A percentile compares a stretch with the other conserved stretches of the same genome.
These are phyloP conservation scores for Phyllosticta citribraziliensis DNA, from an alignment of 2,329 filamentous ascomycete species.

Conservation along the genomic window DNA sequence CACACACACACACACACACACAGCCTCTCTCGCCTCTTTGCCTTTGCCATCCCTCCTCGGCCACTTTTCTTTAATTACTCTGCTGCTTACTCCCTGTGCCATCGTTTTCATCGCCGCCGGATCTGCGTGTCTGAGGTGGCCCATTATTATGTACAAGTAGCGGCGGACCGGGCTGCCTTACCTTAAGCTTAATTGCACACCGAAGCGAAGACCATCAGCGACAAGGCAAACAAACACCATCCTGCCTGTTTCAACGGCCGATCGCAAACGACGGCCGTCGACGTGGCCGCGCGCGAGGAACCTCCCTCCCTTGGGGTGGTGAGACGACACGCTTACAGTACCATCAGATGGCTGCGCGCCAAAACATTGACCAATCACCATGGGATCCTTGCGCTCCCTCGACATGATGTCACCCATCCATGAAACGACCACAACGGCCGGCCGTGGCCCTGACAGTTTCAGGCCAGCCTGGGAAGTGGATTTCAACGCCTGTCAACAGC, in stretches of 20 bases:
- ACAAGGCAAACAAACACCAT: background rate
- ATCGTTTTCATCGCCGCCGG: background rate
- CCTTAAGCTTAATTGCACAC: slow-evolving; percentile 4
- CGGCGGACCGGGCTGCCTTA: slow-evolving; percentile 3
- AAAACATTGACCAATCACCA: background rate
- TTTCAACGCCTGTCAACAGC: background rate
- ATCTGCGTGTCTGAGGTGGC: background rate
- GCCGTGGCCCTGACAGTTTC: background rate
- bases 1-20: too few relatives aligned
- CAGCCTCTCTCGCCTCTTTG: too few relatives aligned
- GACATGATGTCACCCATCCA: background rate
- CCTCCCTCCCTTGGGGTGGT: background rate
- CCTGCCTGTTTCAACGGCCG: background rate
- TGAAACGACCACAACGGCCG: background rate
- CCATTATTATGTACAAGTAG: too few relatives aligned
- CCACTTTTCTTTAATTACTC: too few relatives aligned
- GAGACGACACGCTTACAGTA: background rate
- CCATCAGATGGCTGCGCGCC: too few relatives aligned
- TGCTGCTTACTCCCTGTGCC: too few relatives aligned
- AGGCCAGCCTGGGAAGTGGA: background rate
- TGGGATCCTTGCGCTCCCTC: background rate
- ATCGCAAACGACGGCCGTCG: background rate
- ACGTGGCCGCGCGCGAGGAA: background rate
- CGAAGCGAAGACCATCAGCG: background rate
- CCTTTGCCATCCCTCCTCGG: too few relatives aligned